These are phyloP conservation scores for Hemileccinum impolitum DNA, from an alignment of 768 basidiomycete genomes.

Conservation along the genomic window DNA sequence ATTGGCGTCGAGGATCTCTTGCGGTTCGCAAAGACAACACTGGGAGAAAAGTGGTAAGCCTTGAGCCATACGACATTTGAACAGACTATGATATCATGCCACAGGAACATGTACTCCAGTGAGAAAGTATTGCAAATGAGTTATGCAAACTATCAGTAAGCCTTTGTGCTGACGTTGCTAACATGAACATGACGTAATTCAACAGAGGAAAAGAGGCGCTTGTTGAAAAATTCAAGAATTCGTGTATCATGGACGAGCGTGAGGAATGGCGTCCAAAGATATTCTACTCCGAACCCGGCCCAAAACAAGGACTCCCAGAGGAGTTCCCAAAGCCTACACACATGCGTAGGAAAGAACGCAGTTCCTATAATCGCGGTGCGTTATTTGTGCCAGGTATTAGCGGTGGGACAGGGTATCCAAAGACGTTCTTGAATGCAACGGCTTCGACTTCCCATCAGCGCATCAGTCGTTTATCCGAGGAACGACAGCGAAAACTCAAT, in stretches of 20 bases:
- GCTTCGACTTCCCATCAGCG: conserved; percentile 16
- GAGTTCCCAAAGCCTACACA: conserved; percentile 84
- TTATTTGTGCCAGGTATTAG: conserved; percentile 54
- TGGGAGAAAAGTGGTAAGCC: conserved; percentile 79
- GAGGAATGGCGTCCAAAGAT: conserved; percentile 84
- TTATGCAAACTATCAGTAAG: conserved; percentile 90
- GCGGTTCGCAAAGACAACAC: conserved; percentile 64
- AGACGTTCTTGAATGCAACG: conserved; percentile 26
- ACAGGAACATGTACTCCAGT: conserved; percentile 88
- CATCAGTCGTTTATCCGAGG: conserved; percentile 19
- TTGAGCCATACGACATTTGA: not conserved
- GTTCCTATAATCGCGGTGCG: conserved; percentile 71
- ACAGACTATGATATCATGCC: conserved; percentile 2
- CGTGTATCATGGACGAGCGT: conserved; percentile 84
- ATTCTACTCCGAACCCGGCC: conserved; percentile 70
- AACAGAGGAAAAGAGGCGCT: conserved; percentile 83
- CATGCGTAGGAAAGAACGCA: conserved; percentile 77
- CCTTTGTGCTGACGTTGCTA: conserved; percentile 14
- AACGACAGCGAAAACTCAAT: conserved; percentile 24
- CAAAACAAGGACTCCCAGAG: conserved; percentile 69
- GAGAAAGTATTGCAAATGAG: conserved; percentile 90
- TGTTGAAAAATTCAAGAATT: conserved; percentile 91
- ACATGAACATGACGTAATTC: not conserved
- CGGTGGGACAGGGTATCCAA: conserved; percentile 24
- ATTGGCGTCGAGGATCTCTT: conserved; percentile 75